Conservation (phyloP, 345 rosid species). For the Odontarrhena argentea region DNA sequence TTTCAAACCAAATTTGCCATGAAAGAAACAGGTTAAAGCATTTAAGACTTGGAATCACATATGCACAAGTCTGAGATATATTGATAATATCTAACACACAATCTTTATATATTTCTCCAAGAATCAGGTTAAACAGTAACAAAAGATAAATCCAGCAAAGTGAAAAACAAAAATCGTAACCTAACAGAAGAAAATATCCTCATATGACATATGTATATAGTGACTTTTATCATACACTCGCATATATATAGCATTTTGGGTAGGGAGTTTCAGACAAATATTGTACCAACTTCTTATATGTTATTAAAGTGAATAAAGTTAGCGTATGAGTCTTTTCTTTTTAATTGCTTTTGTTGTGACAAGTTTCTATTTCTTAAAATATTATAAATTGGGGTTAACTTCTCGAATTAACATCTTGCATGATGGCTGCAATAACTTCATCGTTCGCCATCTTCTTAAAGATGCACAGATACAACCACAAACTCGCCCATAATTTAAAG, state of each 20-base stretch:
- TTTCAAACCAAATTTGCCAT: constrained; percentile 14
- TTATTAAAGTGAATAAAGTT: constrained; percentile 3
- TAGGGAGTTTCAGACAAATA: too few relatives aligned
- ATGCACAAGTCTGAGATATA: constrained; percentile 6
- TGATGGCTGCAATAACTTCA: constrained; percentile 78
- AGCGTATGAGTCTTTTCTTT: background rate
- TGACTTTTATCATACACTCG: background rate
- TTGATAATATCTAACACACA: background rate
- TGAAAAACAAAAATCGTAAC: too few relatives aligned
- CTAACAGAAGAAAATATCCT: too few relatives aligned
- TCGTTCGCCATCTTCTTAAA: constrained; percentile 86
- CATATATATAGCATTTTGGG: background rate
- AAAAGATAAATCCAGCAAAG: constrained; percentile 14
- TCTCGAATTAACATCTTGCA: constrained; percentile 97
- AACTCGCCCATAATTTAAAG: constrained; percentile 83
- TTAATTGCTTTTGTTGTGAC: background rate
- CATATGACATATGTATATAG: too few relatives aligned
- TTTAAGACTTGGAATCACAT: background rate
- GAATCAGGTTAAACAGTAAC: constrained; percentile 6
- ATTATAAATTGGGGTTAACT: constrained; percentile 49
- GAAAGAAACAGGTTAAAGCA: background rate
- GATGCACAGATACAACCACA: constrained; percentile 80
- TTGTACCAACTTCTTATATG: too few relatives aligned
- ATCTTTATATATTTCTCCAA: background rate
- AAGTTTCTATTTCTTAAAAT: background rate